Percentiles rank a stretch among this genome's conserved stretches.
These are phyloP conservation scores for Tuctoria greenei DNA, from an alignment of 176 grass and related monocot species.

Conservation along the genomic window DNA sequence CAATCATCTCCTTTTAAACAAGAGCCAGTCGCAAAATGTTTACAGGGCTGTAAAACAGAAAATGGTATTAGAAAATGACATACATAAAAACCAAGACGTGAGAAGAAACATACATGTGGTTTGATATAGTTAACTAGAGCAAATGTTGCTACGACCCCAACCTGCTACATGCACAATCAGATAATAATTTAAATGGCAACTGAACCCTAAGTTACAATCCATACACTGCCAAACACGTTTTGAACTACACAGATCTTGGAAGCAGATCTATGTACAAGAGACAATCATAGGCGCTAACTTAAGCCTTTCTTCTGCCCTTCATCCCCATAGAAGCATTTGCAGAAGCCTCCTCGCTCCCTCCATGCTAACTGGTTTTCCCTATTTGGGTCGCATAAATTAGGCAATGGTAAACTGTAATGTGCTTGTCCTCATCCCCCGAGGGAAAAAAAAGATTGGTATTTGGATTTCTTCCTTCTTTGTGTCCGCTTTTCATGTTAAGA, in stretches of 20 bases:
- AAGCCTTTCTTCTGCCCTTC: constrained; percentile 67
- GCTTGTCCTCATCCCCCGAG: no score
- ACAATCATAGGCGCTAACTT: not conserved
- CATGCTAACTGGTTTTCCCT: no score
- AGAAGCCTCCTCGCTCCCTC: constrained; percentile 13
- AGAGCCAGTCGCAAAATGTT: constrained; percentile 71
- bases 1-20: constrained; percentile 96
- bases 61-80: constrained; percentile 34
- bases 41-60: constrained; percentile 59
- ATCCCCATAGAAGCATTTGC: constrained; percentile 46
- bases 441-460: no score
- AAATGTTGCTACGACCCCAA: constrained; percentile 40
- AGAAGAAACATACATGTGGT: not conserved
- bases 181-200: constrained; percentile 33
- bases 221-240: constrained; percentile 24
- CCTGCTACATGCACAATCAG: constrained; percentile 30
- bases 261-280: constrained; percentile 43
- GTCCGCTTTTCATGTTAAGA: no score
- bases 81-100: not conserved
- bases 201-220: constrained; percentile 34
- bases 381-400: no score
- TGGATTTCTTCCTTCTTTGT: no score
- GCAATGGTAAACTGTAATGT: no score
- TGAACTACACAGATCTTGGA: constrained; percentile 15
- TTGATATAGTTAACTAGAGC: constrained; percentile 24